Percentiles rank a stretch among this genome's conserved stretches.
These are phyloP conservation scores for Aureobasidium sp. DNA, from an alignment of 2,329 filamentous ascomycete species.

Conservation along the genomic window DNA sequence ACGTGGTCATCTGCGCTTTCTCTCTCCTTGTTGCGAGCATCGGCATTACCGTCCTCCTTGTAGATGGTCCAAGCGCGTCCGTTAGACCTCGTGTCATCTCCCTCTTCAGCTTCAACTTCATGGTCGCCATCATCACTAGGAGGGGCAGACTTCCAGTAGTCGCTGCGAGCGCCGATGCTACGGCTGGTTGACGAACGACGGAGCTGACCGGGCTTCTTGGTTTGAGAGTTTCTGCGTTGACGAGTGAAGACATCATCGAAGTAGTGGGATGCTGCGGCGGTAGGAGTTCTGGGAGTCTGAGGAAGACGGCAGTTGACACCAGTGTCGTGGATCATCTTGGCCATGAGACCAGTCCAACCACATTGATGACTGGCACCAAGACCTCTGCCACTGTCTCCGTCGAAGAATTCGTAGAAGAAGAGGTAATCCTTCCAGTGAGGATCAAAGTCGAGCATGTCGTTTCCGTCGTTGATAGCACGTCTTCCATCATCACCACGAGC, in stretches of 20 bases:
- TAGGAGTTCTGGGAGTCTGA: constrained; percentile 83
- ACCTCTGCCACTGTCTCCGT: constrained; percentile 81
- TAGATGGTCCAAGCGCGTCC: constrained; percentile 40
- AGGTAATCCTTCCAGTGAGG: constrained; percentile 87
- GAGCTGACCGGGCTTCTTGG: constrained; percentile 44
- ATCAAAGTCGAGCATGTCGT: constrained; percentile 81
- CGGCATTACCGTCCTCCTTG: constrained; percentile 29
- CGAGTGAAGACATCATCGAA: constrained; percentile 83
- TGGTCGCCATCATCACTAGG: constrained; percentile 24
- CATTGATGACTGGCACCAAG: constrained; percentile 91
- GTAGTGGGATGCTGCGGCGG: constrained; percentile 78
- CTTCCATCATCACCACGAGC: constrained; percentile 74
- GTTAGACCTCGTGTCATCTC: constrained; percentile 15
- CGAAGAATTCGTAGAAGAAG: constrained; percentile 98
- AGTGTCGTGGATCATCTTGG: constrained; percentile 95
- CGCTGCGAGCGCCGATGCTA: constrained; percentile 75
- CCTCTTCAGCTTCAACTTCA: constrained; percentile 27
- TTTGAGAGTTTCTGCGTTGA: constrained; percentile 30
- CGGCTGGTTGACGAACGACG: constrained; percentile 74
- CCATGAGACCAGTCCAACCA: constrained; percentile 92
- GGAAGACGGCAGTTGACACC: constrained; percentile 84
- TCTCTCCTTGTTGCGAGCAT: constrained; percentile 24
- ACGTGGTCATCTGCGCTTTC: constrained; percentile 50
- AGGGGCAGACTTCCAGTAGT: constrained; percentile 44
- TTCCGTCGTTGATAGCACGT: constrained; percentile 78